These are phyloP conservation scores for Fulvia fulva DNA, from an alignment of 2,329 filamentous ascomycete species.

Conservation along the genomic window DNA sequence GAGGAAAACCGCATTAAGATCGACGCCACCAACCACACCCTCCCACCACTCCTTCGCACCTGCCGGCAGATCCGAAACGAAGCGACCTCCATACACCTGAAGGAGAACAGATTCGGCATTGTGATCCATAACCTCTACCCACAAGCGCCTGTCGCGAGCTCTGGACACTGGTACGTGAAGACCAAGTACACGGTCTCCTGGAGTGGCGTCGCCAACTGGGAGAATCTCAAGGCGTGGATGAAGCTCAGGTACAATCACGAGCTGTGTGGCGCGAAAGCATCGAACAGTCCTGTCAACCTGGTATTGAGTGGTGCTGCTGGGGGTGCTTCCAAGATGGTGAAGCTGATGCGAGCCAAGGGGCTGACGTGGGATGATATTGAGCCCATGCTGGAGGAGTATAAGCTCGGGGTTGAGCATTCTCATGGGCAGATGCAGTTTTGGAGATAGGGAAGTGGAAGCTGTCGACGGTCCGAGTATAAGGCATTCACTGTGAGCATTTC, in stretches of 20 bases:
- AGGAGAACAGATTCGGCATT: conserved; percentile 41
- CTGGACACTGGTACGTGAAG: not conserved
- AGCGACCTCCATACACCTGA: conserved; percentile 43
- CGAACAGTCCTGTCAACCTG: not conserved
- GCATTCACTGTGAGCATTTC: not conserved
- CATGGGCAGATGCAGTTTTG: not conserved
- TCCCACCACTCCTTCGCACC: conserved; percentile 41
- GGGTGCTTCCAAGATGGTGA: not conserved
- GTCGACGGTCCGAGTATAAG: not conserved
- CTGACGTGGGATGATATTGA: not conserved
- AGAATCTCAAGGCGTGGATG: not conserved
- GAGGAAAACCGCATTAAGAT: conserved; percentile 33
- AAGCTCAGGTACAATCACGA: not conserved
- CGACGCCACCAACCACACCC: conserved; percentile 29
- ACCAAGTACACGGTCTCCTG: not conserved
- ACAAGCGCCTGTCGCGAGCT: not conserved
- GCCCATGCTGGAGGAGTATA: not conserved
- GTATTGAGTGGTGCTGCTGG: not conserved
- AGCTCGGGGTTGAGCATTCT: not conserved
- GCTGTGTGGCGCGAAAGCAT: not conserved
- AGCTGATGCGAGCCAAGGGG: not conserved
- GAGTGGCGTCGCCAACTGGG: not conserved
- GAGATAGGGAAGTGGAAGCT: not conserved
- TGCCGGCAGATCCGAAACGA: conserved; percentile 41
- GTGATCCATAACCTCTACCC: not conserved